A percentile compares a stretch with the other conserved stretches of the same genome.
These are phyloP conservation scores for Croton setiger DNA, from an alignment of 441 rosid genomes.

Conservation along the genomic window DNA sequence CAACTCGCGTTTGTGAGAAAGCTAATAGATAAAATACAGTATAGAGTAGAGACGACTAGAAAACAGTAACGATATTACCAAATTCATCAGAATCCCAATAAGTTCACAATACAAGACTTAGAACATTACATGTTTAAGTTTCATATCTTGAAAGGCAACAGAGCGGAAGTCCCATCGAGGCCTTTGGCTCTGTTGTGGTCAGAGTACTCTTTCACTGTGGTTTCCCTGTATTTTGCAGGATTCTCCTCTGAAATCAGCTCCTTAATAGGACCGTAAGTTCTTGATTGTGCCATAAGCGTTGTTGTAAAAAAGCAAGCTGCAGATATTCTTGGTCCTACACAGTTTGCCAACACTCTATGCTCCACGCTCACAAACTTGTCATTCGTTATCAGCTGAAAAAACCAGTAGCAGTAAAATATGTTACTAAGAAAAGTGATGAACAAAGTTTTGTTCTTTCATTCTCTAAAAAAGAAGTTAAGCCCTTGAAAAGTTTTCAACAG, in stretches of 20 bases:
- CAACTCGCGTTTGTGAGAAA: background rate
- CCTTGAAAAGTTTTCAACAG: too few species aligned
- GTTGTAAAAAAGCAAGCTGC: slow-evolving; percentile 47
- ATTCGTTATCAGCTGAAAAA: background rate
- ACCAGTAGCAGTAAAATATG: background rate
- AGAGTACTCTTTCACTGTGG: slow-evolving; percentile 31
- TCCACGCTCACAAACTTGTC: background rate
- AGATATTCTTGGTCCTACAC: slow-evolving; percentile 39
- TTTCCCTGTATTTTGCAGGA: slow-evolving; percentile 48
- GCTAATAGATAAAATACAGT: too few species aligned
- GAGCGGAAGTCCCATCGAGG: slow-evolving; percentile 43
- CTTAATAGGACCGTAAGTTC: slow-evolving; percentile 43
- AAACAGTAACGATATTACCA: slow-evolving; percentile 9
- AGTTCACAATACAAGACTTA: slow-evolving; percentile 10
- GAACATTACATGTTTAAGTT: slow-evolving; percentile 23
- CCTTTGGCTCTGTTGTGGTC: slow-evolving; percentile 31
- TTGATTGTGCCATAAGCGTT: slow-evolving; percentile 7
- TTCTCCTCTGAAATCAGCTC: slow-evolving; percentile 53
- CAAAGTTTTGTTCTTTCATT: background rate
- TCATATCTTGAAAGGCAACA: slow-evolving; percentile 31
- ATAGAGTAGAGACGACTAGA: too few species aligned
- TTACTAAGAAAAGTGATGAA: background rate
- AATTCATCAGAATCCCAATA: slow-evolving; percentile 21
- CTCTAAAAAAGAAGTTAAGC: too few species aligned
- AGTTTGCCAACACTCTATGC: slow-evolving; percentile 29